Evolutionary conservation across 73 alveolate genomes (phyloP).

Genomic region (Durusdinium trenchii): DNA sequence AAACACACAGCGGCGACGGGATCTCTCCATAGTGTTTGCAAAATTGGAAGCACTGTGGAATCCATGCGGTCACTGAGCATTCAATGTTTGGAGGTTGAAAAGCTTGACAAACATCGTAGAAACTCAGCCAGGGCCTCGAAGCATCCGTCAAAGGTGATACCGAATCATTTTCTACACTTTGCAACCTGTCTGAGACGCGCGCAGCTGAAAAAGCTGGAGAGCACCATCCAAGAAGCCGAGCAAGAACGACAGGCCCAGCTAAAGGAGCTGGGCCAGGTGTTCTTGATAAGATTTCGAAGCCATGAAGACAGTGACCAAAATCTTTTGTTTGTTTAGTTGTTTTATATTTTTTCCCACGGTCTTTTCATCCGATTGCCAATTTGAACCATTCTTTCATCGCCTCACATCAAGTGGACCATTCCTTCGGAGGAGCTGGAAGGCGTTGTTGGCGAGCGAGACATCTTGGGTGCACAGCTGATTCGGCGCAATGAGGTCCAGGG

Average conservation of each 20-base stretch:
- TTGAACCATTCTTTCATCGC: too few species aligned
- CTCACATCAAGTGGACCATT: background rate
- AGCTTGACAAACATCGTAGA: conserved; percentile 62
- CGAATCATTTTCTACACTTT: background rate
- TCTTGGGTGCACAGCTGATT: conserved; percentile 98
- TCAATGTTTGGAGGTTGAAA: conserved; percentile 15
- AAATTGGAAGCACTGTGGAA: background rate
- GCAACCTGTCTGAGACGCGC: background rate
- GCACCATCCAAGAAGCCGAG: conserved; percentile 97
- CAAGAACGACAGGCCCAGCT: conserved; percentile 97
- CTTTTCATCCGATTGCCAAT: too few species aligned
- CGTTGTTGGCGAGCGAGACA: conserved; percentile 98
- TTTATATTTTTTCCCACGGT: too few species aligned
- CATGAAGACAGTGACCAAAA: background rate
- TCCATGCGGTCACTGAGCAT: background rate
- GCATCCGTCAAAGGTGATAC: background rate
- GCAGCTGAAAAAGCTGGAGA: conserved; percentile 96
- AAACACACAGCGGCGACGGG: background rate
- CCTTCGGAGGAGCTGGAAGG: conserved; percentile 91
- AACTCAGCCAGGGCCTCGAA: conserved; percentile 2
- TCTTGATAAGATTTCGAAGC: background rate
- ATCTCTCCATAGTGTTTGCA: too few species aligned
- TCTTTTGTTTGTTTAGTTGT: too few species aligned
- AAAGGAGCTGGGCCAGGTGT: conserved; percentile 75
- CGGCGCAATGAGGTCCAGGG: conserved; percentile 98